phyloP scores from a whole-genome alignment of 352 stramenopile genomes.

The Nothophytophthora sp. region DNA sequence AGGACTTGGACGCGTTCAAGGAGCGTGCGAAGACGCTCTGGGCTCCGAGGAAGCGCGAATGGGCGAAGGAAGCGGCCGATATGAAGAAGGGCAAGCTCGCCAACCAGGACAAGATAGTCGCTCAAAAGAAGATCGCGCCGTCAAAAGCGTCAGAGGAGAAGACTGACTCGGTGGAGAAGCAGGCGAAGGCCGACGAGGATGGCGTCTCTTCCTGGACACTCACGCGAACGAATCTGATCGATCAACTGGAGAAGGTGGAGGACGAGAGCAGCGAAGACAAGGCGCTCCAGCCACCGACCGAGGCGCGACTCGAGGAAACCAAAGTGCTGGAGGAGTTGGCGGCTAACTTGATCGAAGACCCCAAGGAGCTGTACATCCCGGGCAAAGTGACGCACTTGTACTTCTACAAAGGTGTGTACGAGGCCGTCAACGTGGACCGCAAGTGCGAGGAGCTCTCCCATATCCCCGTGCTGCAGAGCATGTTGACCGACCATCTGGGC shows the following conservation, averaged over 20 bases:
- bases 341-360: slow-evolving; percentile 54
- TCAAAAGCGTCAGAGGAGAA: slow-evolving; percentile 12
- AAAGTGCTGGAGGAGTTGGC: slow-evolving; percentile 58
- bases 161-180: slow-evolving; percentile 20
- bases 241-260: slow-evolving; percentile 63
- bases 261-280: slow-evolving; percentile 34
- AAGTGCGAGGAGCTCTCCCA: slow-evolving; percentile 70
- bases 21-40: slow-evolving; percentile 82
- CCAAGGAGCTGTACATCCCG: slow-evolving; percentile 78
- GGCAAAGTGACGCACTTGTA: slow-evolving; percentile 79
- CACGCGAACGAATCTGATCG: slow-evolving; percentile 75
- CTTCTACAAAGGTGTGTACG: slow-evolving; percentile 79
- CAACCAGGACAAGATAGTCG: slow-evolving; percentile 8
- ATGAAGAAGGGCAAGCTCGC: slow-evolving; percentile 47
- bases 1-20: slow-evolving; percentile 83
- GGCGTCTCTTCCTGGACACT: slow-evolving; percentile 69
- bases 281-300: slow-evolving; percentile 25
- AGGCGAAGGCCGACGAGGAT: slow-evolving; percentile 24
- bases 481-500: slow-evolving; percentile 83
- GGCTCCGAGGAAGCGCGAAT: slow-evolving; percentile 81
- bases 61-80: slow-evolving; percentile 70
- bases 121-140: slow-evolving; percentile 6
- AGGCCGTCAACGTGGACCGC: slow-evolving; percentile 80
- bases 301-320: slow-evolving; percentile 49
- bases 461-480: slow-evolving; percentile 86